Evolutionary conservation across 345 rosid genomes (phyloP), one percentile per base, ranked within the genome.

Genomic region (Arabis alpina): DNA sequence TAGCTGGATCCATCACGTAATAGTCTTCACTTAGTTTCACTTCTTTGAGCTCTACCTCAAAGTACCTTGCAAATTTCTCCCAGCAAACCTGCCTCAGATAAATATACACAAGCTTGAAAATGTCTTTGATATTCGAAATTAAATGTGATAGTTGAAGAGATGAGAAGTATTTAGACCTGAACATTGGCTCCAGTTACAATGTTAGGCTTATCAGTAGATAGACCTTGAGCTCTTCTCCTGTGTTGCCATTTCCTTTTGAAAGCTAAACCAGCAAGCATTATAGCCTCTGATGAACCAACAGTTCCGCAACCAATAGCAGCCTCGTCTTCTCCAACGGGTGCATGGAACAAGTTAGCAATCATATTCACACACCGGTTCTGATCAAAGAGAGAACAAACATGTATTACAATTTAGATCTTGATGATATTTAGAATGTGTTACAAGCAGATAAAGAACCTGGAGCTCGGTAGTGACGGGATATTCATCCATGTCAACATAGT

Each of bases 31-130:
- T 79, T 37, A 88, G 81, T 67, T 86, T 88, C 77, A 86, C 92
- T 61, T 88, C 95, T 75, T 86, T 88, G 28, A 88, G 76, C 59
- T 87, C 96, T 10, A 89, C 96, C 79, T 89, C 96, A 69, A 89
- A 87, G 70, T 89, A 89, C 81, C 96, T 85, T 0, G 96, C 92
- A 64, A 89, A 89, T 59, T 87, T 87, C 84, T 89, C 90, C 96
- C 92, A 89, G 70, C 92, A 89, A 2, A 88, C 95, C 89, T 88
- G 65, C 1, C n/a, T 4, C 14, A 10, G 56, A 66, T 19, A 13
- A 43, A 28, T 2, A 43, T 16, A 30, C 40, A 36, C 40, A 28
- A 27, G 27, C 10, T 19, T 5, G 7, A 43, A 68, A 68, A 13
- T 5, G 12, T 52, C 2, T 11, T 42, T 16, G 13, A 14, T 10